Base-by-base conservation (phyloP, 768 basidiomycete genomes). In the Trametes sanguinea region DNA sequence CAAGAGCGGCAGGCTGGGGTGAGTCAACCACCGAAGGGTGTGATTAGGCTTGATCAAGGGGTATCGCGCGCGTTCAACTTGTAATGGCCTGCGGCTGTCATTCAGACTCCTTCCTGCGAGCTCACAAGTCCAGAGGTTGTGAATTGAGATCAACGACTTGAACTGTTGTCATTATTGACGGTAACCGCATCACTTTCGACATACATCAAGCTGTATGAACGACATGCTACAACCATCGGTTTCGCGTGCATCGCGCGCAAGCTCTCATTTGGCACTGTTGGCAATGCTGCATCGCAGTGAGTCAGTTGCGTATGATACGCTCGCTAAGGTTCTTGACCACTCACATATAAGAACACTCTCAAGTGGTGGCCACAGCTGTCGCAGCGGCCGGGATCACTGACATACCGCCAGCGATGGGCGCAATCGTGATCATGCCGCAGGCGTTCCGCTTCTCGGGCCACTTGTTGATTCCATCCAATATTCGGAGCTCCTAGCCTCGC, bases 401-500 rank as follows among this genome's bases (percentile, higher is more conserved):
- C 73, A 42, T 78, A 77, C 29, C 65, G 71, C 85, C 86, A 87
- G 0, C 72, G 73, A 3, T 78, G 74, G 10, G 61, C 16, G 59
- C 88, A 89, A 2, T 85, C 78, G 67, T 89, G 88, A 60, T 84
- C 79, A 5, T 74, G 71, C 8, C 84, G 72, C 43, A 89, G 73
- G 4, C 75, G 60, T 1, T 76, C 77, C 51, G 74, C 75, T 65
- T 69, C 74, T 44, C 72, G 66, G 11, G 43, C 66, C 2, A 81
- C 71, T 51, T 22, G 22, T 22, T 22, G 22, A 22, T 22, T 22
- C 22, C 22, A 22, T 22, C 22, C 22, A 22, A 22, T 22, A 22
- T 22, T 22, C 22, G 22, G 22, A 22, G 22, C 22, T 22, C 58
- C 54, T 1, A 39, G 54, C 27, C 43, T 51, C 6, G 60, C 48